Conservation (phyloP, 176 grass and related monocot genomes). For the Tuctoria greenei region DNA sequence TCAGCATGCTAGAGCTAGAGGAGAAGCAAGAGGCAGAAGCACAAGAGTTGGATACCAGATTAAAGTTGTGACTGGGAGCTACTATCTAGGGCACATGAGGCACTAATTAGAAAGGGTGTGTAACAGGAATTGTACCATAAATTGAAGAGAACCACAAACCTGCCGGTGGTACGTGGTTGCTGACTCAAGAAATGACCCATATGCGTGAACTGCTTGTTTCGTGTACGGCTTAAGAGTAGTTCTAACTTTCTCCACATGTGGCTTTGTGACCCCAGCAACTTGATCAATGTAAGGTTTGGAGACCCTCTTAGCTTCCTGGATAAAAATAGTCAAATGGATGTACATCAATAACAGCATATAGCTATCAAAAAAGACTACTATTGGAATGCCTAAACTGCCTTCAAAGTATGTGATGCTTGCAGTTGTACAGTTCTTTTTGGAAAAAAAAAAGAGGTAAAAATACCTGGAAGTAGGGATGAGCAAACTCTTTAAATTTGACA, state of each 20-base stretch:
- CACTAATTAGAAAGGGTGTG: not conserved
- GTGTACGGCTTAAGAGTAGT: slow-evolving; percentile 69
- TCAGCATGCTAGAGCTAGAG: not conserved
- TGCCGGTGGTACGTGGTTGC: slow-evolving; percentile 85
- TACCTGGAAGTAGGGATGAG: slow-evolving; percentile 88
- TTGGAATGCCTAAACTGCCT: slow-evolving; percentile 12
- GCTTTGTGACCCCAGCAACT: slow-evolving; percentile 81
- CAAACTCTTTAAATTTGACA: slow-evolving; percentile 57
- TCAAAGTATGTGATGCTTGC: not conserved
- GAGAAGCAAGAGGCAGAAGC: not conserved
- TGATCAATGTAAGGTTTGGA: slow-evolving; percentile 92
- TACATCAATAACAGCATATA: slow-evolving; percentile 21
- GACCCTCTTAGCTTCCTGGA: slow-evolving; percentile 75
- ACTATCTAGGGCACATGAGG: not conserved
- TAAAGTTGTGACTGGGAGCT: slow-evolving; percentile 23
- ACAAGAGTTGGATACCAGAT: not conserved
- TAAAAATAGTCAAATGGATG: slow-evolving; percentile 26
- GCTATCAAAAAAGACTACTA: not conserved
- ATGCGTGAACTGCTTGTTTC: slow-evolving; percentile 57
- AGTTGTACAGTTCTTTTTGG: not conserved
- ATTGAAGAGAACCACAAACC: slow-evolving; percentile 47
- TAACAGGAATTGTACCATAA: not conserved
- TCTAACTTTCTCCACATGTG: slow-evolving; percentile 78
- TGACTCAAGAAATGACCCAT: slow-evolving; percentile 81
- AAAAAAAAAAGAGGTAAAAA: not conserved